phyloP scores from a whole-genome alignment of 2,329 filamentous ascomycete species.

The Clonostachys rosea region DNA sequence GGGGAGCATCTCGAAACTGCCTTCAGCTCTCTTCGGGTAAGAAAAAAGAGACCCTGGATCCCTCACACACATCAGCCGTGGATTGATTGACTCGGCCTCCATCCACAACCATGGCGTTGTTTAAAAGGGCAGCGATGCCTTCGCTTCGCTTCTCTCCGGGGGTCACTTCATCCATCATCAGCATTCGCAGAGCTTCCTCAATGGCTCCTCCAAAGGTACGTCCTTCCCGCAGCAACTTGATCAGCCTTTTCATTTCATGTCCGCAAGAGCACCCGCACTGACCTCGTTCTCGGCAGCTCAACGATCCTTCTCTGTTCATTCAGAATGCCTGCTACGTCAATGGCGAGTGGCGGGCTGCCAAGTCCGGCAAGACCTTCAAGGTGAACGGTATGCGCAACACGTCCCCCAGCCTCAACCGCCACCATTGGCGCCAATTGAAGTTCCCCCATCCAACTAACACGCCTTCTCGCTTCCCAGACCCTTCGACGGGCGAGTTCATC shows the following conservation, averaged over 20 bases:
- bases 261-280: neutral
- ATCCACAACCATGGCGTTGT: neutral
- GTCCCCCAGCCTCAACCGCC: neutral
- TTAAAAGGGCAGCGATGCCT: neutral
- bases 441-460: neutral
- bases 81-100: no score
- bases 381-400: slow-evolving; percentile 54
- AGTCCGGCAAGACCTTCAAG: slow-evolving; percentile 88
- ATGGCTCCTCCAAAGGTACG: slow-evolving; percentile 37
- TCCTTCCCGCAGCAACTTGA: neutral
- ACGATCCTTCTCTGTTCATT: slow-evolving; percentile 79
- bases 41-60: no score
- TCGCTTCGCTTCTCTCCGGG: neutral
- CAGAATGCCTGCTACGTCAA: slow-evolving; percentile 80
- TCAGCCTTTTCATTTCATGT: no score
- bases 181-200: slow-evolving; percentile 35
- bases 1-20: no score
- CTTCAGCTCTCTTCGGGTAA: no score
- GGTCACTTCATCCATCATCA: slow-evolving; percentile 2
- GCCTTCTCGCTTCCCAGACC: slow-evolving; percentile 52
- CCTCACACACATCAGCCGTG: no score
- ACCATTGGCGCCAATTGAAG: neutral
- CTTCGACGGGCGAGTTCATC: slow-evolving; percentile 75
- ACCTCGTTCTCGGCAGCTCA: slow-evolving; percentile 37
- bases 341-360: slow-evolving; percentile 83